Evolutionary conservation across 1,284 basidiomycete genomes (phyloP), one percentile per base, ranked within the genome.

Genomic region (Puccinia horiana): DNA sequence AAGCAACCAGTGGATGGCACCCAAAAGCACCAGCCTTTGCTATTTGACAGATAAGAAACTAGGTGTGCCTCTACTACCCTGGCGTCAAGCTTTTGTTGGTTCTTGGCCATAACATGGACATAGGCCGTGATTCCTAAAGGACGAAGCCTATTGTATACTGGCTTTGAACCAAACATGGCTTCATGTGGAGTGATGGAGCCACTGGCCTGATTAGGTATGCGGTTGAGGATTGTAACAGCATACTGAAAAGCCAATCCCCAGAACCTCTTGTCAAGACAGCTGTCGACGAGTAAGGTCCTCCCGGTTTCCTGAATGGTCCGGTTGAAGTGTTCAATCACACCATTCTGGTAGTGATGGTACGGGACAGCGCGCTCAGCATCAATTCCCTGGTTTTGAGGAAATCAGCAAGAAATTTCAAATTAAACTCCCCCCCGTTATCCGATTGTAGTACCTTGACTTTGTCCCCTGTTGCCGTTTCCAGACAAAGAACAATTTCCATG

Each of bases 301-400:
- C 42, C 72, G 14, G 47, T 73, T 42, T 73, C 69, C 8, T n/a
- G n/a, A n/a, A n/a, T n/a, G n/a, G n/a, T n/a, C n/a, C n/a, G n/a
- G n/a, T n/a, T n/a, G n/a, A n/a, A 54, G 0, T 49, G 16, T 23
- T 56, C 73, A 8, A 35, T 54, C 4, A 4, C n/a, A 11, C 49
- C 73, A 56, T 75, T 75, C 52, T 75, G 73, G 32, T 56, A 32
- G 6, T 47, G 52, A 14, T 54, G 35, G 18, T 75, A 75, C 6
- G 73, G n/a, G 20, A 35, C 56, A 1, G 52, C 56, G 1, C 35
- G 20, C 23, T 75, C 47, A 35, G 20, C 29, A 5, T 1, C 18
- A 20, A 75, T 75, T 2, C 73, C 73, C 9, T 56, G 1, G 35
- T 35, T 1, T 14, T 8, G 9, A 75, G 49, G 35, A 29, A 75